Evolutionary conservation across 2,329 filamentous ascomycete genomes (phyloP).

Genomic region (Rhynchosporium agropyri): DNA sequence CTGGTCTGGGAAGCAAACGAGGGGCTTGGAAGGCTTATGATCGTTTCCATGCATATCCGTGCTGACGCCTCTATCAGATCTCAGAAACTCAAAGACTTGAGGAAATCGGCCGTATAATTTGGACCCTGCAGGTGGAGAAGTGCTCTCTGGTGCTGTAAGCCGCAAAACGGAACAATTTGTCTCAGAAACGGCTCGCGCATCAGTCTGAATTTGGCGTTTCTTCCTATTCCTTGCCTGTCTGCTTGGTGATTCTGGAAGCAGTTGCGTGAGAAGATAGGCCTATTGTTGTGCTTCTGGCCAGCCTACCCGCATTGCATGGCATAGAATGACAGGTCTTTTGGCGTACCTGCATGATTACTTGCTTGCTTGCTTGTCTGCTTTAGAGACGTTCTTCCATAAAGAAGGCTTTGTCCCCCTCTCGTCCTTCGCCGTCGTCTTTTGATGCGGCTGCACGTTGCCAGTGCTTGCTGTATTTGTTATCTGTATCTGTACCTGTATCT

Average conservation of each 20-base stretch:
- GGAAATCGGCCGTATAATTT: constrained; percentile 18
- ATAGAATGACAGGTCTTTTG: not conserved
- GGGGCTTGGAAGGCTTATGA: constrained; percentile 21
- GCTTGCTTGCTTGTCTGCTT: not conserved
- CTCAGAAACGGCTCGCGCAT: constrained; percentile 24
- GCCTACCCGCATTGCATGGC: constrained; percentile 11
- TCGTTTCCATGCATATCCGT: constrained; percentile 11
- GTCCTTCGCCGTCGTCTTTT: not conserved
- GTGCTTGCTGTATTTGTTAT: not conserved
- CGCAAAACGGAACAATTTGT: constrained; percentile 29
- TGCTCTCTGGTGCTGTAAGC: constrained; percentile 17
- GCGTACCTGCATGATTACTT: no score
- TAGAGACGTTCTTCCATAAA: constrained; percentile 29
- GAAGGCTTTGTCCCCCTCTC: constrained; percentile 26
- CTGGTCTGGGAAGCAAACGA: constrained; percentile 8
- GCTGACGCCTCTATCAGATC: constrained; percentile 22
- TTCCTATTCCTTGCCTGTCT: constrained; percentile 27
- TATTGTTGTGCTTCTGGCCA: constrained; percentile 3
- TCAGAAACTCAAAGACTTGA: constrained; percentile 16
- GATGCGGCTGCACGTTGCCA: constrained; percentile 5
- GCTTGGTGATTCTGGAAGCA: constrained; percentile 25
- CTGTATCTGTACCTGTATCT: constrained; percentile 24
- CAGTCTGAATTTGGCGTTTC: constrained; percentile 22
- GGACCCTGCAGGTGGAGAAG: constrained; percentile 24
- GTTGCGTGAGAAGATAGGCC: constrained; percentile 29